Evolutionary conservation across 768 basidiomycete species (phyloP).

Genomic region (Tylopilus subfusipes): DNA sequence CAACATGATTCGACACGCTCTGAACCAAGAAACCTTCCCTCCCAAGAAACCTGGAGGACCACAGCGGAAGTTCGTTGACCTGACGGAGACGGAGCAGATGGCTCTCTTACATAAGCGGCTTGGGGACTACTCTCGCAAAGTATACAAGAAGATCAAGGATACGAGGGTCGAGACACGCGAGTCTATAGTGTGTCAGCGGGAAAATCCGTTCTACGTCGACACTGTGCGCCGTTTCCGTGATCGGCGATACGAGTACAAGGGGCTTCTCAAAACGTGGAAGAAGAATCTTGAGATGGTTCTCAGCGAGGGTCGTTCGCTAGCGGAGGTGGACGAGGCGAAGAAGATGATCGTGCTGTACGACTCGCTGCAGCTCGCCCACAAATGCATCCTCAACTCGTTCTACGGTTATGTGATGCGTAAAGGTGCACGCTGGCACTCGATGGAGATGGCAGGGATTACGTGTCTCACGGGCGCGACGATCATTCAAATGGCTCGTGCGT

Average conservation of each 20-base stretch:
- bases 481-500: slow-evolving; percentile 96
- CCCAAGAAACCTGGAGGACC: slow-evolving; percentile 70
- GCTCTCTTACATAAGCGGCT: slow-evolving; percentile 93
- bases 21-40: slow-evolving; percentile 93
- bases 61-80: slow-evolving; percentile 77
- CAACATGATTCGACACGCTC: slow-evolving; percentile 97
- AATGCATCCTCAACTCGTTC: slow-evolving; percentile 99
- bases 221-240: slow-evolving; percentile 97
- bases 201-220: slow-evolving; percentile 99
- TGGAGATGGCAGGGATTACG: slow-evolving; percentile 99
- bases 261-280: slow-evolving; percentile 98
- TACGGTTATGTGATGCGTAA: slow-evolving; percentile 99
- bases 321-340: slow-evolving; percentile 94
- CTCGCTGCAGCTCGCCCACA: slow-evolving; percentile 97
- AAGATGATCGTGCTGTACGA: slow-evolving; percentile 99
- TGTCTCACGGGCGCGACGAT: slow-evolving; percentile 97
- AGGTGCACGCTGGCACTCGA: slow-evolving; percentile 98
- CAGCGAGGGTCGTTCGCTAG: slow-evolving; percentile 66
- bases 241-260: slow-evolving; percentile 98
- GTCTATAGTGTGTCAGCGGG: slow-evolving; percentile 93
- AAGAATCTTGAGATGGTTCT: slow-evolving; percentile 83
- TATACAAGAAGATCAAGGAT: slow-evolving; percentile 98
- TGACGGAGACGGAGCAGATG: slow-evolving; percentile 82
- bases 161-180: slow-evolving; percentile 92
- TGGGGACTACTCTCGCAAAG: slow-evolving; percentile 97